Evolutionary conservation across 179 eudicot species (phyloP), one percentile per base, ranked within the genome.

Genomic region (Beta lomatogona): DNA sequence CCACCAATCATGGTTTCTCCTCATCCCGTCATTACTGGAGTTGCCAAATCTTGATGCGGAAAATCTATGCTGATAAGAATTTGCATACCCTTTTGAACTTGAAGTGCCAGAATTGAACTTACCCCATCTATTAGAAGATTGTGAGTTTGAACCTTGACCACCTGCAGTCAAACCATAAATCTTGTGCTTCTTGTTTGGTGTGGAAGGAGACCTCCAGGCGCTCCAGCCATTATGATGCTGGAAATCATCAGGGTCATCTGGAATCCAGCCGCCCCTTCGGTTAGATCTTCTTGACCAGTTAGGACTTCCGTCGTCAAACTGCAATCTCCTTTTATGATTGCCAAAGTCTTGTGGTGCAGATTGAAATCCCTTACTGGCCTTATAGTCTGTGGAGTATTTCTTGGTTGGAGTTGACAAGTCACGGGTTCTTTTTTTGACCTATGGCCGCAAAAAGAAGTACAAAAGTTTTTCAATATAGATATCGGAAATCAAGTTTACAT

Each of bases 221-320:
- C 84, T 83, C 92, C 92, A 89, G 25, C 80, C 82, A 81, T 57
- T 82, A 50, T 71, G 69, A 25, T 41, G 85, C 78, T 86, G 72
- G 45, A 61, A 57, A 77, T 93, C 91, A 77, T 82, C 83, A 46
- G 91, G 87, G 75, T 94, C 87, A 83, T 93, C 94, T 21, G 89
- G 86, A 70, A 67, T 90, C 95, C 97, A 94, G 70, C 94, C 93
- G 66, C 91, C 88, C 82, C 91, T 90, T 53, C 80, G 72, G 78
- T 91, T 94, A 57, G 87, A 71, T 80, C 82, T 91, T 66, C 83
- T 82, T 9, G 88, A 82, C 89, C 84, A 67, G 83, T 78, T 50
- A 61, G 79, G 67, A 83, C 69, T 80, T 76, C 58, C 87, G 48
- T 79, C 85, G 46, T 84, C 92, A 64, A 63, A 82, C 22, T 87